These are phyloP conservation scores for Lentinula guzmanii DNA, from an alignment of 768 basidiomycete species.

Conservation along the genomic window DNA sequence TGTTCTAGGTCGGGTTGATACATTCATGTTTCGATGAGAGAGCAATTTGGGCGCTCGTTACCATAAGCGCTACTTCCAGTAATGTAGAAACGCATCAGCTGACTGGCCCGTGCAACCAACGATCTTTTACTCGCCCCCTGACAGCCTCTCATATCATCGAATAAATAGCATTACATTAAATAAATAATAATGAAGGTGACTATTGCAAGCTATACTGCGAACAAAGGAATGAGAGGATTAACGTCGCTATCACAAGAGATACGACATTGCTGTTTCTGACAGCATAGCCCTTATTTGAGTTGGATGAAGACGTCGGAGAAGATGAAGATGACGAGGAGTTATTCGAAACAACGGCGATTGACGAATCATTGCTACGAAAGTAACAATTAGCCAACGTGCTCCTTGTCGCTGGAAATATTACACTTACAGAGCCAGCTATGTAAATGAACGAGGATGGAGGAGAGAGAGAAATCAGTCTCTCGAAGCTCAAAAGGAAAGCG, in stretches of 20 bases:
- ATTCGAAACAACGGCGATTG: neutral
- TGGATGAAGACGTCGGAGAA: neutral
- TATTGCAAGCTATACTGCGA: neutral
- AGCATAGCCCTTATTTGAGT: neutral
- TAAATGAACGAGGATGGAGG: neutral
- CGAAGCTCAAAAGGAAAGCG: neutral
- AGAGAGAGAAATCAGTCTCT: neutral
- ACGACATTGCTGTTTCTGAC: neutral
- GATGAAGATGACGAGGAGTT: neutral
- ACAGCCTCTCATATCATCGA: neutral
- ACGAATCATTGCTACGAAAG: neutral
- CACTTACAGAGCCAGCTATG: neutral
- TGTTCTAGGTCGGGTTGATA: too few relatives aligned
- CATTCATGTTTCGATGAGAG: too few relatives aligned
- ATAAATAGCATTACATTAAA: neutral
- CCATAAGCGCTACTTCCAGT: too few relatives aligned
- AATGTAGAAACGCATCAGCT: too few relatives aligned
- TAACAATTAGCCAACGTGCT: neutral
- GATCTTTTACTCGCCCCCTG: neutral
- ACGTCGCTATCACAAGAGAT: neutral
- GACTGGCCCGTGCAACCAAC: too few relatives aligned
- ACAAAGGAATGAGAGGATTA: neutral
- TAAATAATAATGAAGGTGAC: neutral
- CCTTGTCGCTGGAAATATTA: neutral
- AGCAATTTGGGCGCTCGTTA: too few relatives aligned